Conservation (phyloP, 345 rosid species). For the Populus nigra region DNA sequence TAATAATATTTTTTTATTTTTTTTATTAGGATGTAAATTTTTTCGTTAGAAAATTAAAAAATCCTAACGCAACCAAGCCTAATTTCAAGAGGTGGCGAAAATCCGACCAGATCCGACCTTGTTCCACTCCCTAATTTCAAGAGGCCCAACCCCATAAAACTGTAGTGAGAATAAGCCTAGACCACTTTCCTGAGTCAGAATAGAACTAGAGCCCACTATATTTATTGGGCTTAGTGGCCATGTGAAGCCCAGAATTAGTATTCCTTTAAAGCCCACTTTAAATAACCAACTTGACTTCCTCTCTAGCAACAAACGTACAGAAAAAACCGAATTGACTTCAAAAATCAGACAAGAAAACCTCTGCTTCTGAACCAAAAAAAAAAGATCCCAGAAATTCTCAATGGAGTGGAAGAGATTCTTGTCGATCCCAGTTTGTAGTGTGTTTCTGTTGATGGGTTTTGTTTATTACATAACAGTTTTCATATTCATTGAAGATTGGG, state of each 20-base stretch:
- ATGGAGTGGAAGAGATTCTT: constrained; percentile 52
- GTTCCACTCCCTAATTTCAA: not conserved
- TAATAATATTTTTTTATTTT: too few relatives aligned
- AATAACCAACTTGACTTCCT: not conserved
- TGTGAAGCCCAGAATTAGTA: not conserved
- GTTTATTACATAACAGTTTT: constrained; percentile 53
- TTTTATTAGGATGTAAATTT: too few relatives aligned
- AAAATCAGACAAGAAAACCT: not conserved
- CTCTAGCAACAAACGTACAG: not conserved
- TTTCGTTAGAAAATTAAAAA: too few relatives aligned
- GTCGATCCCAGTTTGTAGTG: constrained; percentile 52
- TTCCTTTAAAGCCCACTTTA: not conserved
- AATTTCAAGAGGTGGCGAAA: too few relatives aligned
- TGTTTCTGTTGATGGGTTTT: constrained; percentile 42
- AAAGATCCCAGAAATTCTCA: not conserved
- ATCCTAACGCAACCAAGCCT: too few relatives aligned
- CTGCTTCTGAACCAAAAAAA: not conserved
- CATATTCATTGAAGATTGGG: constrained; percentile 53
- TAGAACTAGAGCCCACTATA: not conserved
- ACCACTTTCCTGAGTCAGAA: not conserved
- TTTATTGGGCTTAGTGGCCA: not conserved
- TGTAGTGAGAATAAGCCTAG: not conserved
- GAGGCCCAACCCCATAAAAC: not conserved
- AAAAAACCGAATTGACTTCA: not conserved
- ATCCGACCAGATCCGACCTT: not conserved